A percentile compares a stretch with the other conserved stretches of the same genome.
phyloP scores from a whole-genome alignment of 2,329 filamentous ascomycete genomes.

The Fonsecaea multimorphosa region DNA sequence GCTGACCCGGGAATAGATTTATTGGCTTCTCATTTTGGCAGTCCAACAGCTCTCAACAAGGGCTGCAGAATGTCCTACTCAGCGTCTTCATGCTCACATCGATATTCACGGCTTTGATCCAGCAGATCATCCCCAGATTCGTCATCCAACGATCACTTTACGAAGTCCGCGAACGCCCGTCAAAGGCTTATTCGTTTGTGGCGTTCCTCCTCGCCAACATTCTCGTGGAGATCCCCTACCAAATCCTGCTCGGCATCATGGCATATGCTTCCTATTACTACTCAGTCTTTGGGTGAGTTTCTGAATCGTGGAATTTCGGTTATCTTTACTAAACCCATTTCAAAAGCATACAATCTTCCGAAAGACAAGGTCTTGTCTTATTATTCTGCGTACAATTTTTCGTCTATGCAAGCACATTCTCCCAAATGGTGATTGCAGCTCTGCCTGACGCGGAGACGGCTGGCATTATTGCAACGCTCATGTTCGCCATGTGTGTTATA shows the following conservation, averaged over 20 bases:
- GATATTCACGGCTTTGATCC: slow-evolving; percentile 7
- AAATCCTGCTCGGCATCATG: slow-evolving; percentile 66
- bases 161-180: slow-evolving; percentile 71
- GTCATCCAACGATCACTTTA: slow-evolving; percentile 73
- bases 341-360: background rate
- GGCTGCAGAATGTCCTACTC: slow-evolving; percentile 76
- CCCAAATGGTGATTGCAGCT: slow-evolving; percentile 79
- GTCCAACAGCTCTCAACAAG: slow-evolving; percentile 65
- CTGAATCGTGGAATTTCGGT: slow-evolving; percentile 46
- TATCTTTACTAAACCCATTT: slow-evolving; percentile 39
- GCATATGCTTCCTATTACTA: slow-evolving; percentile 79
- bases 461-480: slow-evolving; percentile 74
- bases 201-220: slow-evolving; percentile 73
- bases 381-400: slow-evolving; percentile 60
- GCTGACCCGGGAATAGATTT: slow-evolving; percentile 46
- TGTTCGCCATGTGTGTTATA: slow-evolving; percentile 74
- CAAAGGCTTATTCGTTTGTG: slow-evolving; percentile 74
- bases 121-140: slow-evolving; percentile 61
- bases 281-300: slow-evolving; percentile 68
- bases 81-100: slow-evolving; percentile 68
- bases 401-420: slow-evolving; percentile 74
- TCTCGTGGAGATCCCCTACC: slow-evolving; percentile 71
- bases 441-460: slow-evolving; percentile 70
- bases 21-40: slow-evolving; percentile 82
- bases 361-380: background rate